Base-by-base conservation (phyloP, 176 grass and related monocot species). In the Oryza longistaminata region DNA sequence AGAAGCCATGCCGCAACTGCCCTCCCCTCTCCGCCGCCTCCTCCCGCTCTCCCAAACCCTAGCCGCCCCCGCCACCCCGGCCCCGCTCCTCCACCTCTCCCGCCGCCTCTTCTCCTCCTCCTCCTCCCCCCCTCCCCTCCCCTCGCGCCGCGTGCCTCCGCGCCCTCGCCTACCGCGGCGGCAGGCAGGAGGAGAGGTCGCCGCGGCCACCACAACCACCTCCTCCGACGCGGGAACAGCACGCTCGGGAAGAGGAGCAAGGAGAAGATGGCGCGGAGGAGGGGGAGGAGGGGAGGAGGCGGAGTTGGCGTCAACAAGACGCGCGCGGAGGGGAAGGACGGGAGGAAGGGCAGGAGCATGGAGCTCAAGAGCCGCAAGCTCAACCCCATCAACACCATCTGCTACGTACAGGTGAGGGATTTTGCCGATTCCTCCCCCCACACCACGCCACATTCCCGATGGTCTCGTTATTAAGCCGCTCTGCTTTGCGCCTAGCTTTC, bases 351-450 rank as follows among this genome's bases (percentile, higher is more conserved):
- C 6, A 86, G 89, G 68, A 70, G 37, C 81, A 88, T 98, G 73
- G 90, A 93, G 72, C 91, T 98, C 73, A 98, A 98, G 89, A 62
- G 53, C 37, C 91, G 96, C 33, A 98, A 82, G 91, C 87, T 93
- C 66, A 98, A 98, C 83, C 96, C 96, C 79, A 78, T 98, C 83
- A 98, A 86, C 80, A 98, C 96, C 49, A 95, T 89, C 24, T 95
- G 91, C 70, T 95, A 95, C 79, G 91, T 95, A 53, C 96, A 98
- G 96, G 96, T 98, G 70, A 44, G 85, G 2, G 29, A 31, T 31
- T 31, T 31, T 31, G 29, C 29, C 13, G 5, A 24, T 13, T 44
- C 11, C 9, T 34, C 82, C 13, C 13, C 3, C 70, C 35, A 31
- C 29, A 31, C 39, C 3, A 8, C 9, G 61, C 22, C 53, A 58